A percentile compares a stretch with the other conserved stretches of the same genome.
Conservation (phyloP, 2,329 filamentous ascomycete species). For the Penicillium polonicum region DNA sequence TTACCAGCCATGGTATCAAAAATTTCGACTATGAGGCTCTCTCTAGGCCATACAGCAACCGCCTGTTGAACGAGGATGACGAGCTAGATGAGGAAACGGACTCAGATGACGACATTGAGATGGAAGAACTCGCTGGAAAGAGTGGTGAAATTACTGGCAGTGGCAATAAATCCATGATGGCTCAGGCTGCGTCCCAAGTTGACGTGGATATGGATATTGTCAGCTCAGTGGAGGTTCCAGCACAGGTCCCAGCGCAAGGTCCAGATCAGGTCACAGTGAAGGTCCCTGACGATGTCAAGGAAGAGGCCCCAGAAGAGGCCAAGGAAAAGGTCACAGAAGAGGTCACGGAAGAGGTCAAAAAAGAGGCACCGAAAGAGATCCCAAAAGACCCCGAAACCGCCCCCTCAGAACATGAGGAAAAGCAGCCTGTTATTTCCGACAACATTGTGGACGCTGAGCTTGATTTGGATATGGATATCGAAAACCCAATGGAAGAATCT, state of each 20-base stretch:
- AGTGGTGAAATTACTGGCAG: background rate
- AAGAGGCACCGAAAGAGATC: background rate
- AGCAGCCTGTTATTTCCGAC: no score
- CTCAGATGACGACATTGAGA: background rate
- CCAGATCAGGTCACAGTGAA: background rate
- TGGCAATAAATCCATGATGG: background rate
- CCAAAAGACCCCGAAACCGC: no score
- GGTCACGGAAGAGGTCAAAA: rapidly evolving
- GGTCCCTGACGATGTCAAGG: background rate
- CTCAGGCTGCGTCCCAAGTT: background rate
- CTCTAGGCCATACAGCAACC: background rate
- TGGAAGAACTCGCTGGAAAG: background rate
- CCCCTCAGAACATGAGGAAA: background rate
- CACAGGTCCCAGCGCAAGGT: background rate
- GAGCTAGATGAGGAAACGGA: background rate
- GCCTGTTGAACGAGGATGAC: background rate
- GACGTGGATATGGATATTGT: background rate
- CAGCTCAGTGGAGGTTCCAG: background rate
- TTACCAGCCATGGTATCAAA: background rate
- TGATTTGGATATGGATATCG: no score
- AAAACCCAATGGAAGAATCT: no score
- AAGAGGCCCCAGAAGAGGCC: rapidly evolving
- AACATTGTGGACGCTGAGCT: no score
- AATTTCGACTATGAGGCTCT: background rate
- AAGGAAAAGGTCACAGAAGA: background rate